Evolutionary conservation across 2,329 filamentous ascomycete species (phyloP), one percentile per base, ranked within the genome.

Genomic region (Trichoderma sp.): DNA sequence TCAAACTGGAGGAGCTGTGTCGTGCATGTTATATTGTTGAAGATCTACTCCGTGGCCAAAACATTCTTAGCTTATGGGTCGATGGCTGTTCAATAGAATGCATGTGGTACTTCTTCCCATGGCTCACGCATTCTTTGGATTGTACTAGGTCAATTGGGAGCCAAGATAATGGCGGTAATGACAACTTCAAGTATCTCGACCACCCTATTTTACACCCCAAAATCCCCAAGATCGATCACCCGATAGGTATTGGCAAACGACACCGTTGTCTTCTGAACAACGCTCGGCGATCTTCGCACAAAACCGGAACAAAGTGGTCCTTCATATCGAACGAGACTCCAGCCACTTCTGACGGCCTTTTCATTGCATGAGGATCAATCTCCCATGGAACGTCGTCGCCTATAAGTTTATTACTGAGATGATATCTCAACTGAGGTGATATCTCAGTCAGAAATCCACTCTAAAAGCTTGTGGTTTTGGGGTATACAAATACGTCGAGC

Each of bases 231-330:
- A 34, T 34, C 32, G 7, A 52, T 16, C 16, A n/a, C 43, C 7
- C 59, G 30, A 14, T 52, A n/a, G 3, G 30, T 52, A n/a, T 52
- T 52, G 59, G 26, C 59, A 52, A 63, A 63, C 32, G 30, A 37
- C 26, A 14, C 59, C 43, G 26, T 30, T 8, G 43, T 63, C 14
- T 52, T 46, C 8, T 34, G 32, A 10, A 18, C 37, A 39, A 39
- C 14, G 49, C 60, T 34, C 60, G 32, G 37, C 43, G 60, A 18
- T 64, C 60, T 32, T 54, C 60, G 49, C 60, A 64, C 49, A 49
- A 64, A 30, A 64, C 55, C 32, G 60, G 60, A 21, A 24, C 60
- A 43, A 64, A 55, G 59, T n/a, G 32, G 26, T 24, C 24, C 18
- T 55, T 18, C 2, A 24, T 32, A 6, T 34, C 32, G 30, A 64